phyloP scores from a whole-genome alignment of 495 filamentous ascomycete genomes.

The Talaromyces liani region DNA sequence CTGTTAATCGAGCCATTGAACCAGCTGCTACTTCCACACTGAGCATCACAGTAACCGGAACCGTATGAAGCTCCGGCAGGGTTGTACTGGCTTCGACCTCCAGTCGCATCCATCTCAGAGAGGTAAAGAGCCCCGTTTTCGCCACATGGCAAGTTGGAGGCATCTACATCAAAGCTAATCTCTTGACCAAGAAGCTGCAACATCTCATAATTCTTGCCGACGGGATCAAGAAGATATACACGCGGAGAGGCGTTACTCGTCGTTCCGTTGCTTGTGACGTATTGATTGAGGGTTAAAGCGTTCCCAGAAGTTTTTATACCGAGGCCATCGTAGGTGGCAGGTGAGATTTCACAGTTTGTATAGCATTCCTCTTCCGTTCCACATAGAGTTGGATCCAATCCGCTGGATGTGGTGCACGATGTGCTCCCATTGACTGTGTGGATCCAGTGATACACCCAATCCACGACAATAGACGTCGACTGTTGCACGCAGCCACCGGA shows the following conservation, averaged over 20 bases:
- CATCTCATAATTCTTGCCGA: constrained; percentile 50
- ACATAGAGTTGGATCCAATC: constrained; percentile 38
- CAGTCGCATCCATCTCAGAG: constrained; percentile 51
- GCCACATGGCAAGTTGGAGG: constrained; percentile 52
- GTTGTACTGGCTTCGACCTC: constrained; percentile 48
- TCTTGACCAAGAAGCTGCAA: constrained; percentile 52
- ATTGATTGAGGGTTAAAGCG: constrained; percentile 36
- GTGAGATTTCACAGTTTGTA: constrained; percentile 45
- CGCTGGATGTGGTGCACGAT: constrained; percentile 28
- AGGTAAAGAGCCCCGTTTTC: constrained; percentile 65
- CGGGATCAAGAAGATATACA: constrained; percentile 51
- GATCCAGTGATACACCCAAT: constrained; percentile 35
- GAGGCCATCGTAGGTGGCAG: constrained; percentile 30
- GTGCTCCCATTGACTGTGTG: constrained; percentile 27
- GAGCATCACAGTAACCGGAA: constrained; percentile 65
- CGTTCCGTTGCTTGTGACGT: constrained; percentile 16
- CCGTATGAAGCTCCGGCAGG: constrained; percentile 57
- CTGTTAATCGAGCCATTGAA: constrained; percentile 52
- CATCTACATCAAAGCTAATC: constrained; percentile 57
- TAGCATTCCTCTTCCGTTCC: constrained; percentile 38
- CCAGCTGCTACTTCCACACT: constrained; percentile 50
- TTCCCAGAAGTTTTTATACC: constrained; percentile 39
- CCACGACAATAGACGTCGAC: constrained; percentile 32
- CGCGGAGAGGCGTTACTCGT: constrained; percentile 40
- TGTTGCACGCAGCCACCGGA: constrained; percentile 27